Conservation (phyloP, 176 grass and related monocot species). For the Oryza glumipatula region DNA sequence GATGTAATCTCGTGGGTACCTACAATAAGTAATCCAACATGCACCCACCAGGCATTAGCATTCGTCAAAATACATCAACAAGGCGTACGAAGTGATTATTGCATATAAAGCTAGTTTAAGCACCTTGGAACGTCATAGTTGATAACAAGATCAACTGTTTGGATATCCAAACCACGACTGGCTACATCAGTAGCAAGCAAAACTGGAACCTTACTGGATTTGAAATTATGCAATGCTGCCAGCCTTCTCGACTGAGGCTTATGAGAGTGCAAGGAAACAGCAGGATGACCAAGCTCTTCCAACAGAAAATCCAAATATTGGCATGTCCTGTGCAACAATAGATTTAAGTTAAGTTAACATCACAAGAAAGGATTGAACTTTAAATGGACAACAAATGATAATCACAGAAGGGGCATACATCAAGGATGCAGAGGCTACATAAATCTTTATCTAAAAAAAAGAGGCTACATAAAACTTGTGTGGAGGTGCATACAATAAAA, state of each 20-base stretch:
- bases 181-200: slow-evolving; percentile 86
- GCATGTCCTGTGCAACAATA: slow-evolving; percentile 65
- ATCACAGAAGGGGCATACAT: background rate
- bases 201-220: slow-evolving; percentile 70
- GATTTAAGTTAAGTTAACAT: slow-evolving; percentile 27
- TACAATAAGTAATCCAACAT: slow-evolving; percentile 40
- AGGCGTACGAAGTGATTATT: background rate
- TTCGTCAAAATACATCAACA: slow-evolving; percentile 19
- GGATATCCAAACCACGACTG: slow-evolving; percentile 98
- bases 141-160: slow-evolving; percentile 96
- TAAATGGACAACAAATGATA: background rate
- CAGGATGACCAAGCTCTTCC: slow-evolving; percentile 65
- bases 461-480: background rate
- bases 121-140: slow-evolving; percentile 93
- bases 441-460: background rate
- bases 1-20: slow-evolving; percentile 78
- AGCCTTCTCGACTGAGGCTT: slow-evolving; percentile 81
- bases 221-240: slow-evolving; percentile 71
- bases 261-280: slow-evolving; percentile 89
- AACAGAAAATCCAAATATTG: slow-evolving; percentile 74
- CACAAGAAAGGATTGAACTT: slow-evolving; percentile 5
- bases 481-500: background rate
- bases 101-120: slow-evolving; percentile 11
- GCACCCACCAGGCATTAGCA: slow-evolving; percentile 5
- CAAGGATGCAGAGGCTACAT: background rate